Conservation (phyloP, 345 rosid species). For the Eucalyptus curtisii region DNA sequence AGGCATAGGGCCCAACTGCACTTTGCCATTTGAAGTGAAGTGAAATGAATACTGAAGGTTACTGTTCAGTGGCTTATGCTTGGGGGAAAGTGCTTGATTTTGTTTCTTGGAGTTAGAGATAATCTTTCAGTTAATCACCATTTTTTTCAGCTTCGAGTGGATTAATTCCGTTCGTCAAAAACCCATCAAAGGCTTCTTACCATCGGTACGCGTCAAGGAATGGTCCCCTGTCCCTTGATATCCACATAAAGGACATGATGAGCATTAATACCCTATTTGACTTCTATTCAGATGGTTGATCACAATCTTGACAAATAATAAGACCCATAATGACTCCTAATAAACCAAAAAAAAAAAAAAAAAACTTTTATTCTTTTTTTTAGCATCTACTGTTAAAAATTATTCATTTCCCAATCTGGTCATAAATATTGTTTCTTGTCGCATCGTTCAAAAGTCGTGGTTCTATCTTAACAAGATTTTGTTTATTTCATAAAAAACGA, state of each 20-base stretch:
- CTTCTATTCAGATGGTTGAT: neutral
- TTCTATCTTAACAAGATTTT: neutral
- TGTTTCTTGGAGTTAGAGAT: neutral
- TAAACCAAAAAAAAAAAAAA: neutral
- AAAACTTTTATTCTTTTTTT: neutral
- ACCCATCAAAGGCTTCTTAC: neutral
- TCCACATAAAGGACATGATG: neutral
- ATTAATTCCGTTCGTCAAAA: neutral
- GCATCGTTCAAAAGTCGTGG: fast-evolving
- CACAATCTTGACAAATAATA: neutral
- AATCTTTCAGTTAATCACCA: neutral
- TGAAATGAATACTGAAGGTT: neutral
- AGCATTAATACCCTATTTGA: neutral
- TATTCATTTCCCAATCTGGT: fast-evolving
- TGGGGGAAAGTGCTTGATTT: neutral
- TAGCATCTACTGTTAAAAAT: neutral
- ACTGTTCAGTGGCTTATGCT: neutral
- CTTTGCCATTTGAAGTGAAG: neutral
- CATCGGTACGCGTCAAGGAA: neutral
- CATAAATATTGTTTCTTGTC: neutral
- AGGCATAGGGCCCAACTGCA: neutral
- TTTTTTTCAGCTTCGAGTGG: neutral
- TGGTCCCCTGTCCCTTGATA: neutral
- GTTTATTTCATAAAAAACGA: no score
- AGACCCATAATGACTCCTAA: neutral